Evolutionary conservation across 2,329 filamentous ascomycete species (phyloP), one percentile per base, ranked within the genome.

Genomic region (Alternaria metachromatica): DNA sequence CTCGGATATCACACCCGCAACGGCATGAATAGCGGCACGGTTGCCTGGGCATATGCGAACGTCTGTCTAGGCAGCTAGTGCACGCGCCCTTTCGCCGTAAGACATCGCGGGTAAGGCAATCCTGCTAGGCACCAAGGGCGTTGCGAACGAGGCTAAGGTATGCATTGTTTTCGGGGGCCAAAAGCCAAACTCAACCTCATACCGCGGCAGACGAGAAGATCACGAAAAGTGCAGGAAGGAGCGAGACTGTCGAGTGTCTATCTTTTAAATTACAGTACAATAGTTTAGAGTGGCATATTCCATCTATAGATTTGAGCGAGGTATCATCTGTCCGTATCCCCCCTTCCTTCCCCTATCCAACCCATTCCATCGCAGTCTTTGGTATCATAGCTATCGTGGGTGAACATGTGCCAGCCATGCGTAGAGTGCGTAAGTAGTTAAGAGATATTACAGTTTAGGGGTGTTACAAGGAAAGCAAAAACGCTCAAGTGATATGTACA

Each of bases 381-480:
- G 26, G 50, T 62, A 63, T 67, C 55, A 55, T 67, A 30, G 37
- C 37, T 57, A 49, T 68, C 65, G 54, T 63, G 58, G 66, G 20
- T 41, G 57, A 57, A 60, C 68, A 67, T 69, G 67, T 67, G 57
- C 67, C 69, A 69, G 69, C 65, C 67, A 72, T 62, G 65, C 64
- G 59, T 55, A 61, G 50, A 64, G 56, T 44, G 33, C 18, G 33
- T 30, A 28, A 44, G 28, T 50, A 58, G 61, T 37, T 66, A 63
- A 50, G 60, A 59, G 54, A 51, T 48, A 45, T 44, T 56, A 66
- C 55, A 44, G 56, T 41, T 28, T 62, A 69, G 65, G 37, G 46
- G 67, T 51, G n/a, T 12, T 48, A 55, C 51, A 28, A 10, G 21
- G 18, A 25, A 41, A 44, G 12, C n/a, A 33, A 48, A 48, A 21